phyloP scores from a whole-genome alignment of 2,329 filamentous ascomycete species.

The Aspergillus fijiensis region DNA sequence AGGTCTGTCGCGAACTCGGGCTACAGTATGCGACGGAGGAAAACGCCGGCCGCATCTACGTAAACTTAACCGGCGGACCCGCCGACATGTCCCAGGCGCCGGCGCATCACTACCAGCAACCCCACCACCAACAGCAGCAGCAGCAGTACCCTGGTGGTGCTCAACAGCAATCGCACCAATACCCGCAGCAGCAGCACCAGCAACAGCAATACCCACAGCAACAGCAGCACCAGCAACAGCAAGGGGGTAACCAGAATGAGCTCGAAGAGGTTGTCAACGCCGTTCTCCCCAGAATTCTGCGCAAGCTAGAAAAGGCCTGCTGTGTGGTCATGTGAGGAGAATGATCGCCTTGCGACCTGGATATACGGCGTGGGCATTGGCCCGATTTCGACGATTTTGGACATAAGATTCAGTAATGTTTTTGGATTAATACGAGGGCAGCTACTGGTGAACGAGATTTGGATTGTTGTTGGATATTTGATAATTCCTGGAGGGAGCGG shows the following conservation, averaged over 20 bases:
- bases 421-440: too few species aligned
- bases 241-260: slow-evolving; percentile 57
- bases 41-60: slow-evolving; percentile 84
- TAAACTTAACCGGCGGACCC: slow-evolving; percentile 76
- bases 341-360: background rate
- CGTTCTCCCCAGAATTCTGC: slow-evolving; percentile 59
- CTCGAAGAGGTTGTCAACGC: slow-evolving; percentile 62
- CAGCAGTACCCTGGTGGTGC: slow-evolving; percentile 43
- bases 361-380: background rate
- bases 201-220: slow-evolving; percentile 43
- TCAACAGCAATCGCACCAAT: slow-evolving; percentile 16
- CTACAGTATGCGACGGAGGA: slow-evolving; percentile 82
- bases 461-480: too few species aligned
- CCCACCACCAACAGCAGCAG: slow-evolving; percentile 42
- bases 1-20: slow-evolving; percentile 78
- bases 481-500: background rate
- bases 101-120: slow-evolving; percentile 33
- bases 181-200: slow-evolving; percentile 30
- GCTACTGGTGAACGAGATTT: too few species aligned
- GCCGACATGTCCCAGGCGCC: slow-evolving; percentile 47
- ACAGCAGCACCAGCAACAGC: slow-evolving; percentile 43
- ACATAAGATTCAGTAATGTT: background rate
- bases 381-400: background rate
- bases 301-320: slow-evolving; percentile 66
- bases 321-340: slow-evolving; percentile 69